phyloP scores from a whole-genome alignment of 169 alveolate species.

The Hepatocystis sp. region DNA sequence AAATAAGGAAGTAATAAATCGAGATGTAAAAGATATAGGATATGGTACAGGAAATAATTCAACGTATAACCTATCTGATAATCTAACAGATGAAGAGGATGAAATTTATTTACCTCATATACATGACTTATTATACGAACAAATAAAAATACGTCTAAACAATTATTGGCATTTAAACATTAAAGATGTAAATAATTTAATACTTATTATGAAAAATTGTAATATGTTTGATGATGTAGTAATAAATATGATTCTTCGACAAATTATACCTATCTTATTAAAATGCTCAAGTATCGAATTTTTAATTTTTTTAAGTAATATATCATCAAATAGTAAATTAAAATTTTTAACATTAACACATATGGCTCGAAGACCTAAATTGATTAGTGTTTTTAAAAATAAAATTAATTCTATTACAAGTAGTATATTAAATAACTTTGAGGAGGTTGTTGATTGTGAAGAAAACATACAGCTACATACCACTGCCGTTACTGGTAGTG shows the following conservation, averaged over 20 bases:
- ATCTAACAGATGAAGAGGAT: conserved; percentile 17
- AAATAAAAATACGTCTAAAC: conserved; percentile 48
- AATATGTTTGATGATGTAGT: conserved; percentile 42
- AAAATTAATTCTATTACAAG: conserved; percentile 65
- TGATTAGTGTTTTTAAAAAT: conserved; percentile 46
- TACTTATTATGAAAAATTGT: conserved; percentile 48
- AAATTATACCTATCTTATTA: conserved; percentile 38
- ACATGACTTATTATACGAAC: conserved; percentile 59
- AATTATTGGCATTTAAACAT: conserved; percentile 67
- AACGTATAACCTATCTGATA: too few species aligned
- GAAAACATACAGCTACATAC: too few species aligned
- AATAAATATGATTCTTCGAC: conserved; percentile 70
- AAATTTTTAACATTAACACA: conserved; percentile 55
- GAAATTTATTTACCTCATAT: conserved; percentile 63
- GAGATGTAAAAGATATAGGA: too few species aligned
- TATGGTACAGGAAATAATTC: too few species aligned
- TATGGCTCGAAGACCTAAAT: conserved; percentile 54
- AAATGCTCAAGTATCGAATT: conserved; percentile 47
- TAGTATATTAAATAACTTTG: conserved; percentile 11
- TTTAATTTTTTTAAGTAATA: conserved; percentile 63
- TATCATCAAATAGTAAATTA: conserved; percentile 27
- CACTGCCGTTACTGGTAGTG: not conserved
- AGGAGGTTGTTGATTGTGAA: too few species aligned
- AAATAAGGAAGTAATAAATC: too few species aligned
- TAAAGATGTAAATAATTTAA: conserved; percentile 65